Evolutionary conservation across 2,329 filamentous ascomycete genomes (phyloP), one percentile per base, ranked within the genome.

Genomic region (Cytospora piceae): DNA sequence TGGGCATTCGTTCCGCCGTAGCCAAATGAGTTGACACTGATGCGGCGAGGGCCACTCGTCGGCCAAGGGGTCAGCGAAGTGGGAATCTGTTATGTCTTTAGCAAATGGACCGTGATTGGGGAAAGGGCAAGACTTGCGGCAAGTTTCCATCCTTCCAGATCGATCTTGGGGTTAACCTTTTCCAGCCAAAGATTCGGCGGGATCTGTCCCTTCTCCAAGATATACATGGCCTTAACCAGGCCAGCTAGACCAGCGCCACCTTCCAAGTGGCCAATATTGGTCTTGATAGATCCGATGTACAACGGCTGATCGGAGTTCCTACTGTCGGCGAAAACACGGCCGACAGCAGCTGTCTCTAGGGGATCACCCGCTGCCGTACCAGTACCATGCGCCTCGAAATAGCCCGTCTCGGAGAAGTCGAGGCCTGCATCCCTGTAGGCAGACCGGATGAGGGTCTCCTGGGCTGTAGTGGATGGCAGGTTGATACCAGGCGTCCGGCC

Each of bases 21-120:
- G 0, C 81, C 82, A 58, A 83, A 84, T 60, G 76, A 79, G 71
- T 83, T 83, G 65, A 85, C 75, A 68, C 81, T 83, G 67, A 82
- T 78, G 22, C 62, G 55, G 14, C 62, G 31, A 17, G 46, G 53
- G 12, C 63, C 42, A 27, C 5, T n/a, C 12, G 63, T 42, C 0
- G 63, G 63, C 63, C 58, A 61, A 14, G 58, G 53, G 17, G 54
- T 52, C 12, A 54, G 32, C 5, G 34, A 22, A 1, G 59, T 54
- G 34, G 51, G 59, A 61, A 54, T 54, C 51, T 61, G 49, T 22
- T 2, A 49, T 31, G 24, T 32, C 17, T 17, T 61, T 31, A 54
- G 59, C 15, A 22, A 1, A 52, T 54, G 22, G 34, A 3, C 3
- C 51, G 24, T 6, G 22, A 15, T 15, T 27, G 14, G 24, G 15